These are phyloP conservation scores for Neopestalotiopsis rosae DNA, from an alignment of 2,329 filamentous ascomycete genomes.

Conservation along the genomic window DNA sequence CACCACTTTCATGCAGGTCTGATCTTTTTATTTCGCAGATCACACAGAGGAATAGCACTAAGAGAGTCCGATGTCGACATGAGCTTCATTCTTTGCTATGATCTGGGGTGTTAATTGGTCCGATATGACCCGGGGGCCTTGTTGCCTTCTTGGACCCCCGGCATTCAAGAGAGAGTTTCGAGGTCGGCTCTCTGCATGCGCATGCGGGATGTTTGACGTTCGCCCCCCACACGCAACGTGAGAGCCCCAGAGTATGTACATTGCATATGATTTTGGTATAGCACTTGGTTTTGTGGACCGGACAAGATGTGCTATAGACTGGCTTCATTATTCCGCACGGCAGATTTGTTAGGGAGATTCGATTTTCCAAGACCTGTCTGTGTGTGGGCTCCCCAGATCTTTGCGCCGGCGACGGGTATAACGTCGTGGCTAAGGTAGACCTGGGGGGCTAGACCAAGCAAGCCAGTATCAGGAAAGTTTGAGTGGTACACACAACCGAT, in stretches of 20 bases:
- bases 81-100: neutral
- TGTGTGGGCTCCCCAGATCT: neutral
- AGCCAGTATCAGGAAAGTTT: slow-evolving; percentile 12
- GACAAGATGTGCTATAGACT: neutral
- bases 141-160: neutral
- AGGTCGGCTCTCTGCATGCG: slow-evolving; percentile 20
- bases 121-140: neutral
- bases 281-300: slow-evolving; percentile 1
- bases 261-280: neutral
- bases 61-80: slow-evolving; percentile 19
- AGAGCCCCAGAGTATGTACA: slow-evolving; percentile 19
- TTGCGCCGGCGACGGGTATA: neutral
- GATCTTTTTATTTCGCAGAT: slow-evolving; percentile 1
- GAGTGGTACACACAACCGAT: neutral
- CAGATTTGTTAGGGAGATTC: neutral
- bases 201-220: slow-evolving; percentile 18
- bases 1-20: neutral
- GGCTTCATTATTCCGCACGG: neutral
- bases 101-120: neutral
- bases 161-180: slow-evolving; percentile 19
- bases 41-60: slow-evolving; percentile 1
- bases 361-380: neutral
- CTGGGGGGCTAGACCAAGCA: neutral
- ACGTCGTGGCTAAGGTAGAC: neutral
- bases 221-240: slow-evolving; percentile 22